phyloP scores from a whole-genome alignment of 116 monocot species.

The Papilionanthe hybrid region DNA sequence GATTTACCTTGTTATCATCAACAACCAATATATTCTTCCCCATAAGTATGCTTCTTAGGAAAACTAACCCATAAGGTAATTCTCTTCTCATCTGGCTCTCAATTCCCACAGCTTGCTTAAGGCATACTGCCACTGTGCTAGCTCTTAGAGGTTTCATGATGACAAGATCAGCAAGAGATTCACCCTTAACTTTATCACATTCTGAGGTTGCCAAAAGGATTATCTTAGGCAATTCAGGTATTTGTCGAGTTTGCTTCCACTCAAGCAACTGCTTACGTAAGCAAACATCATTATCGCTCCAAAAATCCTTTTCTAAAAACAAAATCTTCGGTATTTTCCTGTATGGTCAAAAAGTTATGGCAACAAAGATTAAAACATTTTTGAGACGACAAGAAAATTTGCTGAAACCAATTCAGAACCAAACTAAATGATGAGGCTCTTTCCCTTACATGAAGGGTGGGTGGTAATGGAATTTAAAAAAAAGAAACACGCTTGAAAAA shows the following conservation, averaged over 20 bases:
- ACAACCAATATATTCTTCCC: constrained; percentile 94
- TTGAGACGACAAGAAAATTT: neutral
- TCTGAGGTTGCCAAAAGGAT: constrained; percentile 60
- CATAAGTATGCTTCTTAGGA: constrained; percentile 43
- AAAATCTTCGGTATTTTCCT: constrained; percentile 31
- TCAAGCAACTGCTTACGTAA: constrained; percentile 29
- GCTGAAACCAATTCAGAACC: neutral
- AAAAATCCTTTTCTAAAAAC: constrained; percentile 67
- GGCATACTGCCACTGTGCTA: constrained; percentile 64
- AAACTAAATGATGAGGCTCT: neutral
- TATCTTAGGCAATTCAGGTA: constrained; percentile 35
- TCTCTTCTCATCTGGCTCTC: constrained; percentile 36
- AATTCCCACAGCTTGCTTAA: constrained; percentile 58
- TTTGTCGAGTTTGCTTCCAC: constrained; percentile 28
- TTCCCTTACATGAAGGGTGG: neutral
- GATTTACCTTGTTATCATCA: constrained; percentile 92
- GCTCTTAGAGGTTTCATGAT: constrained; percentile 86
- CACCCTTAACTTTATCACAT: constrained; percentile 40
- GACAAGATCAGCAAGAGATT: constrained; percentile 33
- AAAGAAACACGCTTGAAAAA: neutral
- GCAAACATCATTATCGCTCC: constrained; percentile 17
- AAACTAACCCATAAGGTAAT: constrained; percentile 34
- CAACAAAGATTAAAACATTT: neutral
- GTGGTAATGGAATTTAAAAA: neutral
- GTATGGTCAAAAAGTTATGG: neutral